Evolutionary conservation across 2,329 filamentous ascomycete species (phyloP).

Genomic region (Trichothecium sympodiale): DNA sequence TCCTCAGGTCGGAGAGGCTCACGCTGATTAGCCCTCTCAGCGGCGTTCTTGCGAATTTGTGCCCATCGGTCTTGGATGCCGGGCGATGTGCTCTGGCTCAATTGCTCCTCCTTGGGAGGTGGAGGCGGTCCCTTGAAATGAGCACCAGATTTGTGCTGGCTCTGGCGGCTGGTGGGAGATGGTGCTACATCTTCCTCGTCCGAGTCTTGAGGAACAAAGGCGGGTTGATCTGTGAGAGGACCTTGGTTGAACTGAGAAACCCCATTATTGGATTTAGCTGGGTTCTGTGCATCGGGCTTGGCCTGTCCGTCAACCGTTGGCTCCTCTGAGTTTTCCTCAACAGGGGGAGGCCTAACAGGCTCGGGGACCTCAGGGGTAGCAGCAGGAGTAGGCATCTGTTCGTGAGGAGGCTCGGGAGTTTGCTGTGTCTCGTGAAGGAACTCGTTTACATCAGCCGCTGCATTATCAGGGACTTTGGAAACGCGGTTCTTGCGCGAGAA

Average conservation of each 20-base stretch:
- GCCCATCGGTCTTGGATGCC: conserved; percentile 72
- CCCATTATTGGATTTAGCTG: conserved; percentile 44
- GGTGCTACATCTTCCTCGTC: conserved; percentile 38
- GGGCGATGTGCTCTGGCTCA: conserved; percentile 19
- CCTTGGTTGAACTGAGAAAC: conserved; percentile 75
- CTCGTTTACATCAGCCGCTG: conserved; percentile 36
- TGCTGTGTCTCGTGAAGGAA: conserved; percentile 25
- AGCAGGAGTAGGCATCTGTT: not conserved
- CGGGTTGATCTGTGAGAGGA: conserved; percentile 75
- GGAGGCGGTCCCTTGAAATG: conserved; percentile 24
- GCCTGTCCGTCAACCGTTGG: not conserved
- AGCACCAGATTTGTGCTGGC: conserved; percentile 2
- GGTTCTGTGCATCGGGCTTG: not conserved
- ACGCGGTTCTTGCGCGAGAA: conserved; percentile 52
- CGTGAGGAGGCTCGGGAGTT: not conserved
- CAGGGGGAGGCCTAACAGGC: not conserved
- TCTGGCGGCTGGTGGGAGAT: conserved; percentile 36
- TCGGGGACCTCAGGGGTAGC: conserved; percentile 6
- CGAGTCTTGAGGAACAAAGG: conserved; percentile 58
- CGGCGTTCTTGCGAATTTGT: conserved; percentile 89
- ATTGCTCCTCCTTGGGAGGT: conserved; percentile 31
- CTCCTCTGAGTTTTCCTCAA: not conserved
- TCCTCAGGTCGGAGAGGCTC: conserved; percentile 35
- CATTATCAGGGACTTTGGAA: conserved; percentile 45
- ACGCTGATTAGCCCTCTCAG: conserved; percentile 53